These are phyloP conservation scores for Apiotrichum montevideense DNA, from an alignment of 1,284 basidiomycete genomes.

Conservation along the genomic window DNA sequence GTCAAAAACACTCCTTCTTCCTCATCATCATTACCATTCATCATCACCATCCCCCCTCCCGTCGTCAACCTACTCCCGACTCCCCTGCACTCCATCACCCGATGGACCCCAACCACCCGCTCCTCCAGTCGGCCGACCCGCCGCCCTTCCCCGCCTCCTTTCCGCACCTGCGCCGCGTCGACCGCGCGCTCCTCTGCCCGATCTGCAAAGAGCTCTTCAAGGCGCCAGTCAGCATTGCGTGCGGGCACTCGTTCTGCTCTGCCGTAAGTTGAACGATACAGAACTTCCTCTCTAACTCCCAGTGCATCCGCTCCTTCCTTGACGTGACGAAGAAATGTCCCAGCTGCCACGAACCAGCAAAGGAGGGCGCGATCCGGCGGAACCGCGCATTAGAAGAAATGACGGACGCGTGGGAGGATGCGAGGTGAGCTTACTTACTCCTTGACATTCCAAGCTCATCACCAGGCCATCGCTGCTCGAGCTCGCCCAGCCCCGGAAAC, in stretches of 20 bases:
- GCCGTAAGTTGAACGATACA: slow-evolving; percentile 28
- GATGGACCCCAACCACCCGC: slow-evolving; percentile 38
- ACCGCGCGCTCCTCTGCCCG: slow-evolving; percentile 33
- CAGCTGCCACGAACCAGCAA: slow-evolving; percentile 30
- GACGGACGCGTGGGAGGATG: slow-evolving; percentile 39
- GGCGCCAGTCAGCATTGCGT: slow-evolving; percentile 39
- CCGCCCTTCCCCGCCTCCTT: slow-evolving; percentile 31
- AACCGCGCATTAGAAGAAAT: slow-evolving; percentile 44
- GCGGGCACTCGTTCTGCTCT: slow-evolving; percentile 47
- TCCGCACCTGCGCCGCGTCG: slow-evolving; percentile 32
- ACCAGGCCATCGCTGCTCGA: slow-evolving; percentile 14
- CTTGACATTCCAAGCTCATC: slow-evolving; percentile 22
- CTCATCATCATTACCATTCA: neutral
- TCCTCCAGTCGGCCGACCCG: slow-evolving; percentile 28
- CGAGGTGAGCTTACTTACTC: slow-evolving; percentile 30
- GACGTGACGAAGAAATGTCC: slow-evolving; percentile 32
- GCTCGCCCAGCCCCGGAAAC: slow-evolving; percentile 12
- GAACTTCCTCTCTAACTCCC: neutral
- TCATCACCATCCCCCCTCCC: neutral
- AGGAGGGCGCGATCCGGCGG: slow-evolving; percentile 36
- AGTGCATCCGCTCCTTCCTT: slow-evolving; percentile 41
- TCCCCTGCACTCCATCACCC: neutral
- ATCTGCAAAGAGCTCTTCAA: slow-evolving; percentile 42
- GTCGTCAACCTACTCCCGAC: neutral
- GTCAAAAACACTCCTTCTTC: neutral